Base-by-base conservation (phyloP, 2,329 filamentous ascomycete species). In the Fusarium bulbicola region DNA sequence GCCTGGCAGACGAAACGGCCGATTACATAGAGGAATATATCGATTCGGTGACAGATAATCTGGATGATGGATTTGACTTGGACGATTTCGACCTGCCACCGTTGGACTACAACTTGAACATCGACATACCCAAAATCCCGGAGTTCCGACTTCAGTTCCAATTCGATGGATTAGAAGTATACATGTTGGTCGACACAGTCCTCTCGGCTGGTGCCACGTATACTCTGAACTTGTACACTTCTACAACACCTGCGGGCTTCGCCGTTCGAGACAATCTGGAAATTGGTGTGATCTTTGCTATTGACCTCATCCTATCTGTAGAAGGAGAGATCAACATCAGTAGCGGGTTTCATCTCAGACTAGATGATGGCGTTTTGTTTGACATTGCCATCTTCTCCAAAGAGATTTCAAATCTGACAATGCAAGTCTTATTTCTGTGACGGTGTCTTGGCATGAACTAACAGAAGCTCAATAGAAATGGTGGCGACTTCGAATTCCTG, bases 381-480 rank as follows among this genome's bases (percentile, higher is more conserved):
- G 50, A 40, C 7, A 21, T 54, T 40, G 34, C 20, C 7, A 30
- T 54, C 15, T 54, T 54, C 7, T 16, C 34, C 7, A 54, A 28
- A 2, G 5, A 30, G 6, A 18, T 54, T n/a, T 40, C 50, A 2
- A 40, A 7, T n/a, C 6, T 54, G 8, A 40, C 24, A 10, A 40
- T 54, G 50, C 3, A n/a, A 18, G 50, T 54, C 3, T 10, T 28
- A 0, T 7, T 6, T 24, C 21, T 14, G n/a, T 8, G 11, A 7
- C 30, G 0, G 2, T 20, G 0, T 18, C 0, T 24, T 24, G 11
- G 0, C 0, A 20, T 24, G 4, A 34, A 50, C 21, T 50, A 24
- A 50, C 8, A 14, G 16, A 34, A 11, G 12, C 3, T 6, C 2
- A 11, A 52, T 12, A 53, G 50, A n/a, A 53, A 28, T 4, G 50